phyloP scores from a whole-genome alignment of 441 rosid genomes.

The Populus trichocarpa region DNA sequence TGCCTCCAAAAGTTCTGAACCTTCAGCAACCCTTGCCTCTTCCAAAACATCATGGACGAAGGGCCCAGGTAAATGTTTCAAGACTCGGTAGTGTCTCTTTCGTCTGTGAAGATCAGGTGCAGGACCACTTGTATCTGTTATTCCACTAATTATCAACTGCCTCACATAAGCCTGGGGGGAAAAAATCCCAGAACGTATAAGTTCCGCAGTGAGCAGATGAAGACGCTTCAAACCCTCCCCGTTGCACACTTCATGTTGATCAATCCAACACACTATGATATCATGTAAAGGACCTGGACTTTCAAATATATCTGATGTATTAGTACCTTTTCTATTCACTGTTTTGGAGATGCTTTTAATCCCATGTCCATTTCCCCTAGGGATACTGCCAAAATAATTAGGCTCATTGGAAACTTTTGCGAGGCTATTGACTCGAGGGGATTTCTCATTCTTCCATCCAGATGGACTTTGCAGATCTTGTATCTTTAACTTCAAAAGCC shows the following conservation, averaged over 20 bases:
- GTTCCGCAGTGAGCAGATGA: slow-evolving; percentile 81
- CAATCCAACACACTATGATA: slow-evolving; percentile 95
- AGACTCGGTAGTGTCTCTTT: slow-evolving; percentile 73
- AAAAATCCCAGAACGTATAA: slow-evolving; percentile 79
- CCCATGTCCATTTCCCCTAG: slow-evolving; percentile 33
- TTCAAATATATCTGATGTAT: slow-evolving; percentile 58
- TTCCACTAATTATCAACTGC: slow-evolving; percentile 91
- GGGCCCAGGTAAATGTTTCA: slow-evolving; percentile 82
- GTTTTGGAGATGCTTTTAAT: slow-evolving; percentile 26
- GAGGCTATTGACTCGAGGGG: slow-evolving; percentile 33
- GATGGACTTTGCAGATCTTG: slow-evolving; percentile 50
- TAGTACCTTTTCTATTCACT: slow-evolving; percentile 20
- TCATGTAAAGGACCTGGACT: slow-evolving; percentile 97
- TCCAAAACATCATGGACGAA: slow-evolving; percentile 60
- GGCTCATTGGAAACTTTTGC: slow-evolving; percentile 35
- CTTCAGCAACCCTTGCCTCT: slow-evolving; percentile 69
- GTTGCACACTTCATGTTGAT: slow-evolving; percentile 85
- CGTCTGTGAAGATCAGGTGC: slow-evolving; percentile 48
- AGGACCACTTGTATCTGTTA: slow-evolving; percentile 57
- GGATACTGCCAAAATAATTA: slow-evolving; percentile 30
- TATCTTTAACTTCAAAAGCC: slow-evolving; percentile 69
- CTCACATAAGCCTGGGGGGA: slow-evolving; percentile 91
- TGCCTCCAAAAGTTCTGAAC: slow-evolving; percentile 56
- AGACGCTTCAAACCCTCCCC: slow-evolving; percentile 77
- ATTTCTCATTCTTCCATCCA: slow-evolving; percentile 40